phyloP scores from a whole-genome alignment of 139 green algal species.

The Deuterostichococcus epilithicus region DNA sequence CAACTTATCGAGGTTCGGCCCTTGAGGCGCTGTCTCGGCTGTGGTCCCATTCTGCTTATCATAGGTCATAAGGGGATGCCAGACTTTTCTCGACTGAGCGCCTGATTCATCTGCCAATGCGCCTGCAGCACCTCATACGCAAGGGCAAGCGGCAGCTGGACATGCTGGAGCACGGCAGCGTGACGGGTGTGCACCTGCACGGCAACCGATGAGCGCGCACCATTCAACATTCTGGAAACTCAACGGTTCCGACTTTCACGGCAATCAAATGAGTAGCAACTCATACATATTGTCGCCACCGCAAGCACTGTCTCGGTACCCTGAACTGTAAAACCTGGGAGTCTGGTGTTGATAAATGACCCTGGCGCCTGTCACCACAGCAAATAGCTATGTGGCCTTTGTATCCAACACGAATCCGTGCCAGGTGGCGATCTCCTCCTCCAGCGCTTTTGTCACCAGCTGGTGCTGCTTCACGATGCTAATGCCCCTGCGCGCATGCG shows the following conservation, averaged over 20 bases:
- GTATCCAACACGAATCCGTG: constrained; percentile 52
- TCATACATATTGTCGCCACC: too few relatives aligned
- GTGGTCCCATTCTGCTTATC: too few relatives aligned
- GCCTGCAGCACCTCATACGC: constrained; percentile 17
- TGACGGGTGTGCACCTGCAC: constrained; percentile 9
- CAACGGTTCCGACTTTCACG: too few relatives aligned
- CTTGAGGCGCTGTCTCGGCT: neutral
- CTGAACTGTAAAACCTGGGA: too few relatives aligned
- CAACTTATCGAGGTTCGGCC: constrained; percentile 19
- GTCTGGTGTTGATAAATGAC: too few relatives aligned
- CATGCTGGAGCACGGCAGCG: constrained; percentile 3
- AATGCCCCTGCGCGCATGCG: constrained; percentile 28
- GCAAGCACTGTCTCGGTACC: too few relatives aligned
- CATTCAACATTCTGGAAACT: too few relatives aligned
- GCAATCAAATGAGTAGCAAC: too few relatives aligned
- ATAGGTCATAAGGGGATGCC: too few relatives aligned
- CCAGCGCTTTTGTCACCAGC: constrained; percentile 43
- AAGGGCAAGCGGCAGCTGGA: constrained; percentile 17
- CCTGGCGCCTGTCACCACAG: too few relatives aligned
- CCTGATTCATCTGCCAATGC: too few relatives aligned
- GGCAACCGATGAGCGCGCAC: neutral
- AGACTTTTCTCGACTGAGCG: too few relatives aligned
- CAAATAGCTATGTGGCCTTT: constrained; percentile 18
- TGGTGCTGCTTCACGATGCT: constrained; percentile 65
- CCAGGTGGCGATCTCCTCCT: constrained; percentile 56